Base-by-base conservation (phyloP, 2,329 filamentous ascomycete genomes). In the Alternaria arborescens region DNA sequence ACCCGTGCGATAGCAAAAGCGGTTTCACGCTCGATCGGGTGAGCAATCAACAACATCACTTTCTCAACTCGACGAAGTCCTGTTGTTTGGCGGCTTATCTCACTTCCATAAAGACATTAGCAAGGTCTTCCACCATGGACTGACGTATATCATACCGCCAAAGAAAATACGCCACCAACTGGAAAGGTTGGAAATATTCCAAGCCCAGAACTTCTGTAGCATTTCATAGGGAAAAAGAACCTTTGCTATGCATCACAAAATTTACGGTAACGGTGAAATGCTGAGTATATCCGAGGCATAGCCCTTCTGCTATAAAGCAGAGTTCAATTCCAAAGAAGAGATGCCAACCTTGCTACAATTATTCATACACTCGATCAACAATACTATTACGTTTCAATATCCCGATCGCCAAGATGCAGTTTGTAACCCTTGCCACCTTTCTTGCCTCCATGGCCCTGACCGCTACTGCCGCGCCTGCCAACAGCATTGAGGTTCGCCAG, bases 361-460 rank as follows among this genome's bases (percentile, higher is more conserved):
- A n/a, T n/a, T 14, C 30, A 11, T 24, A 12, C 4, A 48, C 16
- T 34, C 30, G 14, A 24, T 36, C 46, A 48, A 36, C 14, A 32
- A 36, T 48, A 36, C 46, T 24, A 36, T 48, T 30, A 24, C 14
- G 18, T 24, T 34, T 18, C 30, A 48, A 14, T 48, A 36, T 20
- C 18, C 28, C 6, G 40, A 36, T 28, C 26, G 8, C n/a, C 7
- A 46, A 48, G 18, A 59, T 65, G 62, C 52, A 60, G 4, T 46
- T 57, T 32, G 40, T 41, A 18, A 16, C 38, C 36, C 41, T 58
- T 52, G 46, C 52, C 34, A 16, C 52, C 10, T 32, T 62, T 18
- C 32, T 62, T 30, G 48, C 52, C 20, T 34, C 59, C 14, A 44
- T 24, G 46, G 30, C 47, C n/a, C 20, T 60, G 24, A 18, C 55